phyloP scores from a whole-genome alignment of 257 asterid species.

The Apocynum venetum region DNA sequence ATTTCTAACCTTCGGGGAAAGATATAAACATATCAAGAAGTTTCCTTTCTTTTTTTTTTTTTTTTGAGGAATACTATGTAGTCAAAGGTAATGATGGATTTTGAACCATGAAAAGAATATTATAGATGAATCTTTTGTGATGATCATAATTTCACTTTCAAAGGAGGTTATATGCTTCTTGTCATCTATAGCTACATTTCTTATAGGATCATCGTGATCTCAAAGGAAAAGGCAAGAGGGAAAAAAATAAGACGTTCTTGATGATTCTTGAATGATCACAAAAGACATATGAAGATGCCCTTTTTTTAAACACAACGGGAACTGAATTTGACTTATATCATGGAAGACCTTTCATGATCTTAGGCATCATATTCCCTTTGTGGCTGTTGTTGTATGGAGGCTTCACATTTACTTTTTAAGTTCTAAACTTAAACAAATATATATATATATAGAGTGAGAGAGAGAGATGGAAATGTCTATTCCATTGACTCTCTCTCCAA shows the following conservation, averaged over 20 bases:
- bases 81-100: neutral
- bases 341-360: conserved; percentile 34
- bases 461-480: conserved; percentile 17
- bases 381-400: conserved; percentile 15
- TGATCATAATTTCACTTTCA: neutral
- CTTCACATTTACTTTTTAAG: conserved; percentile 3
- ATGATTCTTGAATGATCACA: conserved; percentile 29
- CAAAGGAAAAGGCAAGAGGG: neutral
- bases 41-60: neutral
- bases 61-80: neutral
- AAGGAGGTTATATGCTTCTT: conserved; percentile 8
- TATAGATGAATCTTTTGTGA: neutral
- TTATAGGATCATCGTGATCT: conserved; percentile 1
- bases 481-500: conserved; percentile 21
- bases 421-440: neutral
- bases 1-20: neutral
- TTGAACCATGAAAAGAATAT: neutral
- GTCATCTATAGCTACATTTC: conserved; percentile 1
- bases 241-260: neutral
- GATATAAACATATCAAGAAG: neutral
- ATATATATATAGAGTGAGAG: neutral
- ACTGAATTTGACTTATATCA: neutral
- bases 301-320: neutral
- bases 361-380: conserved; percentile 14
- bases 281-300: conserved; percentile 13